Evolutionary conservation across 495 filamentous ascomycete species (phyloP), one percentile per base, ranked within the genome.

Genomic region (Peziza echinospora): DNA sequence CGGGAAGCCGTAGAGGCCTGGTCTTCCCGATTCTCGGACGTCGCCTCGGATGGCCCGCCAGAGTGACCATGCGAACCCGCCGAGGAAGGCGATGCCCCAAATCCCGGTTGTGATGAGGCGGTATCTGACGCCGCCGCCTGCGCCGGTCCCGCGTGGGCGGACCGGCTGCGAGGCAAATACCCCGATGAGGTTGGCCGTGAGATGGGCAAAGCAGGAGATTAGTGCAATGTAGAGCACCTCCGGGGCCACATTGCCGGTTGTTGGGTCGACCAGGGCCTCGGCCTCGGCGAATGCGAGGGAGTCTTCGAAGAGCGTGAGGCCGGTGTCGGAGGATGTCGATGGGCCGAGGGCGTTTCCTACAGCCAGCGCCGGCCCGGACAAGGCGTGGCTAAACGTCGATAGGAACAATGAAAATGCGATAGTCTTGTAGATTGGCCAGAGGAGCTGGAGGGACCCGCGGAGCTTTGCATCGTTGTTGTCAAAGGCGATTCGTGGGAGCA

Each of bases 231-330:
- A 65, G 21, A 97, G 70, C 2, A 94, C 74, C 58, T 97, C 86
- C 0, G 86, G 83, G 0, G 91, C 77, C 0, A 86, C 84, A 52
- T 96, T 96, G 53, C 41, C 21, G 41, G 41, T 11, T 13, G 10
- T 13, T n/a, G 13, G 4, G 16, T 43, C 21, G 41, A 43, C 41
- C 37, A 53, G 50, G 6, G 82, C 78, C 58, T 97, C 91, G 3
- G 89, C 84, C 60, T 97, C 91, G 1, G 89, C 84, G 62, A 96
- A 97, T 0, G 89, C 89, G 11, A 97, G 66, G 0, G 89, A 96
- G 57, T 93, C 84, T 53, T 97, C 89, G 57, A 97, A 89, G 17
- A 96, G 71, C 0, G 86, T 93, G 82, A 96, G 94, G 5, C 86
- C 84, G 0, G 84, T 89, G 63, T 96, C 89, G 0, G 89, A 96